phyloP scores from a whole-genome alignment of 2,329 filamentous ascomycete genomes.

The Epichloe brachyelytri region DNA sequence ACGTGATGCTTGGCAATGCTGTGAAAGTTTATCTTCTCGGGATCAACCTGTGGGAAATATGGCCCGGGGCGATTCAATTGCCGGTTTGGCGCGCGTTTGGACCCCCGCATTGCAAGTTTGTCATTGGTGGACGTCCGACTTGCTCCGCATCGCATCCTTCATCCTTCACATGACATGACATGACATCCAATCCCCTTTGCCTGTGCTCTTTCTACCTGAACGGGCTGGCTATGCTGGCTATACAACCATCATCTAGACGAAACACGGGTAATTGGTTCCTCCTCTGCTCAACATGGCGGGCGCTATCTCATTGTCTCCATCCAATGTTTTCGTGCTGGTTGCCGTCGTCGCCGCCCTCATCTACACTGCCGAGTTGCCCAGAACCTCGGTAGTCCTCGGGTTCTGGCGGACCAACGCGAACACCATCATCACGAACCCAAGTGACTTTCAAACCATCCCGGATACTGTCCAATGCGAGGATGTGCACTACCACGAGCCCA shows the following conservation, averaged over 20 bases:
- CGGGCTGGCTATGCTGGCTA: too few relatives aligned
- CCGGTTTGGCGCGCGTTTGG: too few relatives aligned
- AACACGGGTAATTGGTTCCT: background rate
- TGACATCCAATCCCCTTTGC: too few relatives aligned
- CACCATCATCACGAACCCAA: conserved; percentile 9
- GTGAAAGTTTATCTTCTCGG: too few relatives aligned
- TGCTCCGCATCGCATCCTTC: too few relatives aligned
- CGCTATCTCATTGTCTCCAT: background rate
- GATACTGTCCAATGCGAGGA: conserved; percentile 48
- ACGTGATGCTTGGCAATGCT: too few relatives aligned
- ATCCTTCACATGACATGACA: too few relatives aligned
- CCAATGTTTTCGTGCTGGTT: background rate
- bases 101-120: too few relatives aligned
- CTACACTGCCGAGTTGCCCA: conserved; percentile 3
- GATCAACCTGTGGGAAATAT: too few relatives aligned
- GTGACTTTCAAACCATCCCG: conserved; percentile 28
- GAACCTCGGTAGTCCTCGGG: conserved; percentile 12
- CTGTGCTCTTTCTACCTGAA: background rate
- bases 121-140: too few relatives aligned
- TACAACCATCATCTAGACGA: background rate
- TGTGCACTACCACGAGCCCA: conserved; percentile 38
- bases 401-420: conserved; percentile 14
- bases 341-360: conserved; percentile 2
- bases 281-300: background rate
- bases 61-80: too few relatives aligned